Evolutionary conservation across 2,329 filamentous ascomycete genomes (phyloP).

Genomic region (Cladorrhinum sp.): DNA sequence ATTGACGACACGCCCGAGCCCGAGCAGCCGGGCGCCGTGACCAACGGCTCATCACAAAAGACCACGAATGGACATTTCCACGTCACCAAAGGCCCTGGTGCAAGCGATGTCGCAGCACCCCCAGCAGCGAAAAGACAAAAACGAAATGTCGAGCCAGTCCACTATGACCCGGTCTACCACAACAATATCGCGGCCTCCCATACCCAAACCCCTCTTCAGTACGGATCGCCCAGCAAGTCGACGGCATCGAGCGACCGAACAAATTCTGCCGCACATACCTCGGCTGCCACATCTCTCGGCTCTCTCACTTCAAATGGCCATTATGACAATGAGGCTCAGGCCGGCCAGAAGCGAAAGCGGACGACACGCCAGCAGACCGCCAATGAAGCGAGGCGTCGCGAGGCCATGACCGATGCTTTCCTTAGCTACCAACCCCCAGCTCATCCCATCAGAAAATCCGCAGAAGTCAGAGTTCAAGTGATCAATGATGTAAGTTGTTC

Average conservation of each 20-base stretch:
- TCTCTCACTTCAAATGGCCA: constrained; percentile 62
- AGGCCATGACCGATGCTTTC: constrained; percentile 71
- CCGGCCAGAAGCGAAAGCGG: constrained; percentile 89
- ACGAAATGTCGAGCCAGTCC: constrained; percentile 55
- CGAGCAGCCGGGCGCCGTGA: constrained; percentile 40
- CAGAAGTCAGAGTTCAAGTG: constrained; percentile 66
- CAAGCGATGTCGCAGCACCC: constrained; percentile 31
- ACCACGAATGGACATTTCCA: constrained; percentile 38
- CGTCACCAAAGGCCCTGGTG: constrained; percentile 33
- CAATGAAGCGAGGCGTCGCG: constrained; percentile 76
- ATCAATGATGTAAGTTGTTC: constrained; percentile 58
- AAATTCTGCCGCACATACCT: constrained; percentile 76
- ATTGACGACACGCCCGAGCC: constrained; percentile 71
- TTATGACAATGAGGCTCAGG: constrained; percentile 63
- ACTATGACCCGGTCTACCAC: constrained; percentile 70
- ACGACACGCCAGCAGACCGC: constrained; percentile 74
- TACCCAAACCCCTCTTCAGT: constrained; percentile 67
- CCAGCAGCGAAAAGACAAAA: constrained; percentile 73
- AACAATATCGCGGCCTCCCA: constrained; percentile 65
- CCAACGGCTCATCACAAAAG: constrained; percentile 27
- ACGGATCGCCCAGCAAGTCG: constrained; percentile 63
- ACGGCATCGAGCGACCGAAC: constrained; percentile 81
- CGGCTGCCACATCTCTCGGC: constrained; percentile 81
- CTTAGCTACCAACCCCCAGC: constrained; percentile 82
- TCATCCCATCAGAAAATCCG: constrained; percentile 85